Evolutionary conservation across 2,329 filamentous ascomycete genomes (phyloP).

Genomic region (Lizonia empirigonia): DNA sequence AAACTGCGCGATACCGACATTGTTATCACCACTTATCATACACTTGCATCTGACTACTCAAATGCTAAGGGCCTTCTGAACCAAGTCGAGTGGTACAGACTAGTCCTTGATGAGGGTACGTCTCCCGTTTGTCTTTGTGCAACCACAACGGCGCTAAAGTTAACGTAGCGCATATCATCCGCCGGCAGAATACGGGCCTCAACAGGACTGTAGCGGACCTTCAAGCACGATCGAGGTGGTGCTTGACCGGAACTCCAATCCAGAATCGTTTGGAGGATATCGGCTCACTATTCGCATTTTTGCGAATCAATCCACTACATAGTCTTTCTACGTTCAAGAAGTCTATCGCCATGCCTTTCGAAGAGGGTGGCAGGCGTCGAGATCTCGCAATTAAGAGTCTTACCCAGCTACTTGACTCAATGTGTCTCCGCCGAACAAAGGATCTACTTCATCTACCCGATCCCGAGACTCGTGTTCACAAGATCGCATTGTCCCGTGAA

Average conservation of each 20-base stretch:
- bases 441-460: constrained; percentile 50
- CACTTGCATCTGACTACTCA: constrained; percentile 25
- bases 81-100: constrained; percentile 35
- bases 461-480: constrained; percentile 26
- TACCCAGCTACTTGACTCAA: constrained; percentile 39
- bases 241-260: constrained; percentile 51
- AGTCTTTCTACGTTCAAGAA: constrained; percentile 51
- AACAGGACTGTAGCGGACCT: constrained; percentile 53
- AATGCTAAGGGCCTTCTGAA: constrained; percentile 16
- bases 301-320: constrained; percentile 53
- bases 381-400: constrained; percentile 31
- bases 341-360: constrained; percentile 53
- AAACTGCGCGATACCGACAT: constrained; percentile 30
- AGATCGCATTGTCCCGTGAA: constrained; percentile 42
- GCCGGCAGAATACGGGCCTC: constrained; percentile 54
- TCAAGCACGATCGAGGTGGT: constrained; percentile 54
- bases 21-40: constrained; percentile 41
- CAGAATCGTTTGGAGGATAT: constrained; percentile 61
- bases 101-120: constrained; percentile 49
- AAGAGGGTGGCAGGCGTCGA: constrained; percentile 31
- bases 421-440: constrained; percentile 53
- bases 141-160: not conserved
- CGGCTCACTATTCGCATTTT: constrained; percentile 57
- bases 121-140: constrained; percentile 55
- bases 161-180: constrained; percentile 54